phyloP scores from a whole-genome alignment of 768 basidiomycete genomes.

The Tylopilus subfusipes region DNA sequence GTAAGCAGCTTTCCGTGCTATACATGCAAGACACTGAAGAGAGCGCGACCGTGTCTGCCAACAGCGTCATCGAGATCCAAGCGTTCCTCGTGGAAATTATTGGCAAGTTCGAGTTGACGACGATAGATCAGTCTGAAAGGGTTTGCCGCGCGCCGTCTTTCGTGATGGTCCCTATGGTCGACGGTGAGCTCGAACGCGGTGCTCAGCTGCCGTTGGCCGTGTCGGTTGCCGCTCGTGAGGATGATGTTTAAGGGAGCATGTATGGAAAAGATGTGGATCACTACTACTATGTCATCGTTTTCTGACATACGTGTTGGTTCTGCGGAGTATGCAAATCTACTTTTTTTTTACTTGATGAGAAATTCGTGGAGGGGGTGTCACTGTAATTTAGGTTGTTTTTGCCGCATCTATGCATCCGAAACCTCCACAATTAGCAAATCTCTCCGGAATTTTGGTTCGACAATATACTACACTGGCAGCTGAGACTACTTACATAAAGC shows the following conservation, averaged over 20 bases:
- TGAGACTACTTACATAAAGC: no score
- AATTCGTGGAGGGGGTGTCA: no score
- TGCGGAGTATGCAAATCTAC: no score
- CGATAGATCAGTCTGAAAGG: constrained; percentile 28
- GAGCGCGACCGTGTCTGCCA: background rate
- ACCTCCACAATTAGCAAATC: no score
- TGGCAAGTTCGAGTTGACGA: constrained; percentile 40
- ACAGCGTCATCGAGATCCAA: constrained; percentile 50
- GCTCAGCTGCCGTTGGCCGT: constrained; percentile 33
- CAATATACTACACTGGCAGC: no score
- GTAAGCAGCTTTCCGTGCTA: constrained; percentile 11
- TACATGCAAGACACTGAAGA: background rate
- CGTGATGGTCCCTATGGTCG: constrained; percentile 34
- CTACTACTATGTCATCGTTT: background rate
- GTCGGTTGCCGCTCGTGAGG: constrained; percentile 5
- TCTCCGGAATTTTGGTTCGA: no score
- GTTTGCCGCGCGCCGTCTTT: constrained; percentile 22
- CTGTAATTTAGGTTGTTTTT: no score
- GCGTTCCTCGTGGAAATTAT: constrained; percentile 53
- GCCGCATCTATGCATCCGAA: no score
- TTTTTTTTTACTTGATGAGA: no score
- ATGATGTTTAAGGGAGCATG: background rate
- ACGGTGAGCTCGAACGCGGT: constrained; percentile 20
- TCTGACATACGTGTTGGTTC: background rate
- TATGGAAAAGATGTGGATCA: background rate